These are phyloP conservation scores for Erysimum cheiranthoides DNA, from an alignment of 345 rosid genomes.

Conservation along the genomic window DNA sequence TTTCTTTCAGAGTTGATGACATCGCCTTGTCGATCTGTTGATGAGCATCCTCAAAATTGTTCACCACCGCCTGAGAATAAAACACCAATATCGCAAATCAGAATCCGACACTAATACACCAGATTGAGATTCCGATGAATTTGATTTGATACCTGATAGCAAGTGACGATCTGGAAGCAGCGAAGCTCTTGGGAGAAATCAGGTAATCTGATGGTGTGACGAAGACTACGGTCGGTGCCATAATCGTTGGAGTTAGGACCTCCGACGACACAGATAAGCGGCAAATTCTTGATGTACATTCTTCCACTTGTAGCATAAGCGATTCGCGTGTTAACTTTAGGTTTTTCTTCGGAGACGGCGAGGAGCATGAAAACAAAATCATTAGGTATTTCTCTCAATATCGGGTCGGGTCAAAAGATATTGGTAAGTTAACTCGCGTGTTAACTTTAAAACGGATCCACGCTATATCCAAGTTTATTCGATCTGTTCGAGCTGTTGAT, in stretches of 20 bases:
- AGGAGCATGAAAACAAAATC: no score
- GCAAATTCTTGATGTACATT: slow-evolving; percentile 71
- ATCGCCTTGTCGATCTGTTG: slow-evolving; percentile 12
- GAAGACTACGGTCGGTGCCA: slow-evolving; percentile 77
- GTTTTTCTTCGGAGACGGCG: no score
- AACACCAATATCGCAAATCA: background rate
- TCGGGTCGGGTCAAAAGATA: no score
- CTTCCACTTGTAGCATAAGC: slow-evolving; percentile 57
- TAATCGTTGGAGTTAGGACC: slow-evolving; percentile 89
- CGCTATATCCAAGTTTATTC: no score
- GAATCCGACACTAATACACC: background rate
- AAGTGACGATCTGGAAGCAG: slow-evolving; percentile 61
- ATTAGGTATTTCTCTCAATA: no score
- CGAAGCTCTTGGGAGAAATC: slow-evolving; percentile 60
- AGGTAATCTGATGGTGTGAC: slow-evolving; percentile 62
- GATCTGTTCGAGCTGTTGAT: slow-evolving; percentile 7
- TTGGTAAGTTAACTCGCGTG: no score
- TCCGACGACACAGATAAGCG: slow-evolving; percentile 78
- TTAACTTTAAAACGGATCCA: no score
- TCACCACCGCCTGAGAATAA: slow-evolving; percentile 22
- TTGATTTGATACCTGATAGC: slow-evolving; percentile 33
- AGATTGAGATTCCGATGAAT: no score
- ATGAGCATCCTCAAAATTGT: slow-evolving; percentile 26
- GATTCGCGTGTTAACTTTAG: slow-evolving; percentile 42
- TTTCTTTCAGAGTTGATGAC: slow-evolving; percentile 19